Evolutionary conservation across 164 flowering plant genomes (phyloP).

Genomic region (Saururus chinensis): DNA sequence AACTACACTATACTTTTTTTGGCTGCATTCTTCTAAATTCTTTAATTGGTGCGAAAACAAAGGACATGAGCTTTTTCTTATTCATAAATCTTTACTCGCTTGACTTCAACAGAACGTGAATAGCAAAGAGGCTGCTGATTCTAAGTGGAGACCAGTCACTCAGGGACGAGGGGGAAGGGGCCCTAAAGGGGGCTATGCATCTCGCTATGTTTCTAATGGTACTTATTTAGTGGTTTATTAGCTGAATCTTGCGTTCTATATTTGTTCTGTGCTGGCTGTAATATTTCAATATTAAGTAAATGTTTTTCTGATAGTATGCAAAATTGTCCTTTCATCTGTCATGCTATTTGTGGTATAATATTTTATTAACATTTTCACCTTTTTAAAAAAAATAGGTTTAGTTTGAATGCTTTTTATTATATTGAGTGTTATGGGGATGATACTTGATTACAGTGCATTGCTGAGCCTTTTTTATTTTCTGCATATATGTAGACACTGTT

Average conservation of each 20-base stretch:
- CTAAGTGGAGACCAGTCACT: conserved; percentile 48
- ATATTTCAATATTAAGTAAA: no score
- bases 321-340: no score
- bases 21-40: no score
- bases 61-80: not conserved
- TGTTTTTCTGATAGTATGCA: no score
- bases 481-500: conserved; percentile 46
- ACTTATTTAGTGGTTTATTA: conserved; percentile 1
- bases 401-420: no score
- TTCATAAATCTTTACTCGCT: not conserved
- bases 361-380: no score
- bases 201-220: conserved; percentile 55
- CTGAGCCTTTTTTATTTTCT: not conserved
- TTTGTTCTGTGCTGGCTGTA: no score
- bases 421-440: no score
- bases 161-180: conserved; percentile 65
- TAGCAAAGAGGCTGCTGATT: conserved; percentile 54
- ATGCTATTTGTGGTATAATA: no score
- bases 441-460: not conserved
- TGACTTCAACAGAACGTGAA: conserved; percentile 32
- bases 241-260: not conserved
- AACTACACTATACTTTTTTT: no score
- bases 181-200: conserved; percentile 35
- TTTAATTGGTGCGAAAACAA: no score
- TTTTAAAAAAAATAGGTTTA: no score